Evolutionary conservation across 441 rosid genomes (phyloP), one percentile per base, ranked within the genome.

Genomic region (Adansonia rubrostipa): DNA sequence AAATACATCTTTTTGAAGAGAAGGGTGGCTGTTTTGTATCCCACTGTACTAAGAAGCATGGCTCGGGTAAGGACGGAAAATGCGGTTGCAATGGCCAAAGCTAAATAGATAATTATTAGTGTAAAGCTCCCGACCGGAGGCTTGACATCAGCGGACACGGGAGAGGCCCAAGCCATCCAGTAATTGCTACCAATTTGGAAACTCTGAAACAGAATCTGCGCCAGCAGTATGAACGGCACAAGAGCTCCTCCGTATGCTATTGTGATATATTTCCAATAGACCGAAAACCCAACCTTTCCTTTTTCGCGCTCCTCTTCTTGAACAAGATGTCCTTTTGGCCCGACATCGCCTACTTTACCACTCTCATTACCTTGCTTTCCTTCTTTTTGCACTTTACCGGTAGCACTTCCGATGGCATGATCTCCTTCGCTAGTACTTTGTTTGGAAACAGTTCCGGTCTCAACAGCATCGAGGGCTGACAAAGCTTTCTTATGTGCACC

Each of bases 101-200:
- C 88, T 20, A 91, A 90, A 77, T 89, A 94, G 9, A 96, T 97
- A 69, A 82, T 78, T 79, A 96, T 84, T 2, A 94, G 82, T 4
- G 79, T 92, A 0, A 84, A 82, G 56, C 75, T 74, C 19, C 82
- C 75, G 67, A 90, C 96, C n/a, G 79, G 71, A 81, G 93, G 91
- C 80, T 92, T 83, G 22, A 64, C 84, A 78, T 88, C 96, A 76
- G 85, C 75, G 0, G 98, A 91, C 73, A 85, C 83, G 0, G 97
- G 96, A 85, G 93, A 89, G 78, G 91, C 98, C 98, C 91, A 92
- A 13, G 99, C 94, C 95, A 96, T 92, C 99, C 98, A 96, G 76
- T 94, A 94, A 81, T 93, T 94, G 87, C 97, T 91, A 19, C 92
- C 91, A 47, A 96, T 96, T 83, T 94, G 94, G 77, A 94, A 92